phyloP scores from a whole-genome alignment of 179 eudicot genomes.

The Silene noctiflora region DNA sequence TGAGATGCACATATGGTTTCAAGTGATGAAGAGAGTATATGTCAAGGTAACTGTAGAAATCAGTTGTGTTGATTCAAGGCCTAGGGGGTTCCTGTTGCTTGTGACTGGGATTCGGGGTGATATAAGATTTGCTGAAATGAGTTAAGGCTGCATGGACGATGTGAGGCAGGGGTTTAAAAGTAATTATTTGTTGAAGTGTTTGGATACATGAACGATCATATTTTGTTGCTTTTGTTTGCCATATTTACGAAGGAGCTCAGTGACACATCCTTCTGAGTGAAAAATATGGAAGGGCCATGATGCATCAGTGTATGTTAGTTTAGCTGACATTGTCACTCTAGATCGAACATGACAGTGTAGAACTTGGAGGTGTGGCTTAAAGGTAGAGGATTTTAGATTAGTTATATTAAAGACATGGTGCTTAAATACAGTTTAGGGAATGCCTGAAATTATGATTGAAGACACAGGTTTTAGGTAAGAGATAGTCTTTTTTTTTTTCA shows the following conservation, averaged over 20 bases:
- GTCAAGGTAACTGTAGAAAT: neutral
- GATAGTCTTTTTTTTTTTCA: neutral
- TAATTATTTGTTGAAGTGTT: neutral
- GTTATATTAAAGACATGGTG: neutral
- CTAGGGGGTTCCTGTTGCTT: neutral
- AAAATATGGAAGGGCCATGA: neutral
- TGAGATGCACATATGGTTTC: neutral
- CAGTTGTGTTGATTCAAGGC: neutral
- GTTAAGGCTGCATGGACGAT: neutral
- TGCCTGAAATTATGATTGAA: neutral
- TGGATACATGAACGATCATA: neutral
- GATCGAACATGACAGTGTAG: too few relatives aligned
- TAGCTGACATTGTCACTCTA: neutral
- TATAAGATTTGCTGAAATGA: neutral
- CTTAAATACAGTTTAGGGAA: neutral
- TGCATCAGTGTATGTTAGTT: neutral
- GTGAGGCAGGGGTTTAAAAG: neutral
- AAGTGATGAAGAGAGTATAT: neutral
- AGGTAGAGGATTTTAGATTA: slow-evolving; percentile 1
- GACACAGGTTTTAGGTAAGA: neutral
- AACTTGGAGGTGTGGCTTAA: neutral
- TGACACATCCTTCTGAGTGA: neutral
- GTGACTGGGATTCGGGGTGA: neutral
- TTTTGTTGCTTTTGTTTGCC: neutral
- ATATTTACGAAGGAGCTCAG: neutral